phyloP scores from a whole-genome alignment of 2,329 filamentous ascomycete genomes.

The Knoxdaviesia proteae region DNA sequence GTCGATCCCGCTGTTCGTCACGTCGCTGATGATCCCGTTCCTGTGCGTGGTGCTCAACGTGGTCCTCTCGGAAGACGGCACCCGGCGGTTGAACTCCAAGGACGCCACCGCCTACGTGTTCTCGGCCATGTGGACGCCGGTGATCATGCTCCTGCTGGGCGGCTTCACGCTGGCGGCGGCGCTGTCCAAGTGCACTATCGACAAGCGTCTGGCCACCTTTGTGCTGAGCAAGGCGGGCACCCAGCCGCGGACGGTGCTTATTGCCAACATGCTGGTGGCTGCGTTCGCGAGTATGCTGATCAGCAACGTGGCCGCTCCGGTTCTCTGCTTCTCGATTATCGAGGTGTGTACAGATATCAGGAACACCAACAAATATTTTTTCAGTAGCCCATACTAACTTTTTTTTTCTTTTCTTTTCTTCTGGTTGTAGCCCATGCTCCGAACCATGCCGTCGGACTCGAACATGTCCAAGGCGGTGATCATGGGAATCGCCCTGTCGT shows the following conservation, averaged over 20 bases:
- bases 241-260: constrained; percentile 63
- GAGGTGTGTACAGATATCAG: constrained; percentile 33
- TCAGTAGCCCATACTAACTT: background rate
- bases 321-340: constrained; percentile 93
- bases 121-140: constrained; percentile 93
- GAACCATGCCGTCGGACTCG: constrained; percentile 76
- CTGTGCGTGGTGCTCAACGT: constrained; percentile 73
- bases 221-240: constrained; percentile 93
- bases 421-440: constrained; percentile 49
- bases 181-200: constrained; percentile 90
- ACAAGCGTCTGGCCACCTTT: constrained; percentile 90
- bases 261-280: constrained; percentile 98
- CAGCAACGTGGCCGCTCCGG: constrained; percentile 90
- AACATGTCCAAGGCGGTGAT: constrained; percentile 90
- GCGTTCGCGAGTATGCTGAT: constrained; percentile 99
- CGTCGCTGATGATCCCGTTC: constrained; percentile 82
- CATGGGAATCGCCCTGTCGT: constrained; percentile 81
- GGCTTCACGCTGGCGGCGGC: constrained; percentile 93
- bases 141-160: constrained; percentile 93
- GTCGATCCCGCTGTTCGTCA: constrained; percentile 94
- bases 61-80: constrained; percentile 51
- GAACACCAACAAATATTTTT: background rate
- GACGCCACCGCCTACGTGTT: constrained; percentile 71
- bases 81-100: constrained; percentile 54
- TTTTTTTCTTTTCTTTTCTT: background rate